Percentiles rank a stretch among this genome's conserved stretches.
Conservation (phyloP, 2,329 filamentous ascomycete species). For the Cladophialophora exuberans region DNA sequence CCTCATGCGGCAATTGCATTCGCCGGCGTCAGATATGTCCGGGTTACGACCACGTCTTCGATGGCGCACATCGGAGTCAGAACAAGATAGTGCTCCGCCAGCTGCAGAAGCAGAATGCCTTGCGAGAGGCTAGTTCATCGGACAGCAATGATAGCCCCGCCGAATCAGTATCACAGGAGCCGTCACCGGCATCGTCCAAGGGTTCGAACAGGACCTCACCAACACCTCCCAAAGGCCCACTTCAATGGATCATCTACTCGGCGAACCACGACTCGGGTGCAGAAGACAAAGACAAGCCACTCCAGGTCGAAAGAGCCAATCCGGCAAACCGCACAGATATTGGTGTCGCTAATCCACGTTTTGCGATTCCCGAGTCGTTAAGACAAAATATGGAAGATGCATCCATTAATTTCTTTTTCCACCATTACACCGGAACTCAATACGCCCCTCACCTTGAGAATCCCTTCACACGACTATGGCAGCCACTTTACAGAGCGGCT, state of each 20-base stretch:
- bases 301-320: not conserved
- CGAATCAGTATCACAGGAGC: not conserved
- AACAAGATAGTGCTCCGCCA: conserved; percentile 27
- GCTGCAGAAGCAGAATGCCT: conserved; percentile 19
- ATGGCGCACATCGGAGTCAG: conserved; percentile 32
- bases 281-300: not conserved
- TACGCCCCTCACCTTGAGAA: conserved; percentile 20
- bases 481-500: conserved; percentile 27
- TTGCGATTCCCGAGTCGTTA: conserved; percentile 22
- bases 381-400: conserved; percentile 24
- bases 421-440: conserved; percentile 24
- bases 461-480: conserved; percentile 29
- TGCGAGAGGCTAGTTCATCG: not conserved
- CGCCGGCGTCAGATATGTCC: conserved; percentile 28
- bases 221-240: not conserved
- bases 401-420: conserved; percentile 33
- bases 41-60: conserved; percentile 34
- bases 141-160: conserved; percentile 13
- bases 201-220: not conserved
- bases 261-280: not conserved
- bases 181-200: conserved; percentile 1
- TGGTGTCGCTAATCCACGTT: not conserved
- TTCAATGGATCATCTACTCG: conserved; percentile 28
- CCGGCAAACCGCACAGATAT: not conserved
- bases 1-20: conserved; percentile 34